Evolutionary conservation across 441 rosid species (phyloP).

Genomic region (Euphorbia corollata): DNA sequence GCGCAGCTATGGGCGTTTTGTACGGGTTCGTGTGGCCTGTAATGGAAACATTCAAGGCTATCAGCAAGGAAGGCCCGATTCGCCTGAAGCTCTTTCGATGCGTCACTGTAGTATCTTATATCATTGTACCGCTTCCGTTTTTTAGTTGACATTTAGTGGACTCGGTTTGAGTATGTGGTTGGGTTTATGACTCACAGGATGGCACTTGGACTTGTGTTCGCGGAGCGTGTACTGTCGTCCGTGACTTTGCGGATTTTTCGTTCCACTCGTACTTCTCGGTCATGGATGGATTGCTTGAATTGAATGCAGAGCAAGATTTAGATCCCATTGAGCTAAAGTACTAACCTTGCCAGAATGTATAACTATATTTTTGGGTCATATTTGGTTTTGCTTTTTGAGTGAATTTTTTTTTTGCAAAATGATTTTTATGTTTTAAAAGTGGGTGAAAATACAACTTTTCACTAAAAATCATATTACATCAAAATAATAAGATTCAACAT

Average conservation of each 20-base stretch:
- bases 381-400: no score
- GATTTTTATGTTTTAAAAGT: no score
- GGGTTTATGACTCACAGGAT: conserved; percentile 8
- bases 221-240: conserved; percentile 24
- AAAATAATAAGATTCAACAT: no score
- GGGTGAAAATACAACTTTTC: no score
- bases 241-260: conserved; percentile 25
- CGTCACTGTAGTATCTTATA: conserved; percentile 11
- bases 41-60: conserved; percentile 23
- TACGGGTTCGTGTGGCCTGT: conserved; percentile 24
- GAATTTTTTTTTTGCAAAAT: no score
- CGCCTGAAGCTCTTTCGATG: conserved; percentile 16
- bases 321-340: conserved; percentile 23
- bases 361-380: no score
- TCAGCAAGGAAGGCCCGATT: conserved; percentile 19
- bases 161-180: neutral
- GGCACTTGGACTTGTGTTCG: conserved; percentile 24
- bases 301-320: conserved; percentile 15
- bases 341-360: neutral
- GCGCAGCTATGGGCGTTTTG: conserved; percentile 15
- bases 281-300: conserved; percentile 21
- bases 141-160: neutral
- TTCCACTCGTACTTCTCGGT: conserved; percentile 27
- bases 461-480: no score
- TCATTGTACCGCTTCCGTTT: neutral